Percentiles rank a stretch among this genome's conserved stretches.
phyloP scores from a whole-genome alignment of 345 rosid species.

The Erucastrum elatum region DNA sequence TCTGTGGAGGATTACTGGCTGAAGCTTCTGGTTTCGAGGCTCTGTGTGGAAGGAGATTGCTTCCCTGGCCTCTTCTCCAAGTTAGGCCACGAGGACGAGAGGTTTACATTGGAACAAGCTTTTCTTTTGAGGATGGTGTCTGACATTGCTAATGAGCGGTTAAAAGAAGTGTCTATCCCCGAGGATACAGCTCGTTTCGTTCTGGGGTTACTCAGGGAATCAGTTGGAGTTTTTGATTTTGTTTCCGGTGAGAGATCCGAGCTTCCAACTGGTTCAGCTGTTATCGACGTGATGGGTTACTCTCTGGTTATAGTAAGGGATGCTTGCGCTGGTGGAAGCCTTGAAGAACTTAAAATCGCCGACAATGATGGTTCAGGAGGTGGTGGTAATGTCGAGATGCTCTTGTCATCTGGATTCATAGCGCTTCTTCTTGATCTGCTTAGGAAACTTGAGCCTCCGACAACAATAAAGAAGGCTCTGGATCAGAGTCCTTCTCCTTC shows the following conservation, averaged over 20 bases:
- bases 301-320: slow-evolving; percentile 58
- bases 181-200: slow-evolving; percentile 38
- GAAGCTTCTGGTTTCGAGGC: slow-evolving; percentile 62
- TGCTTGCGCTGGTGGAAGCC: slow-evolving; percentile 52
- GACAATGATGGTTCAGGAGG: slow-evolving; percentile 15
- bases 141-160: slow-evolving; percentile 56
- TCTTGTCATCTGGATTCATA: slow-evolving; percentile 55
- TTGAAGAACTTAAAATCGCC: slow-evolving; percentile 32
- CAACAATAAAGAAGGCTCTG: slow-evolving; percentile 54
- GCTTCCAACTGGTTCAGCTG: slow-evolving; percentile 61
- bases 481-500: slow-evolving; percentile 41
- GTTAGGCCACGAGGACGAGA: slow-evolving; percentile 16
- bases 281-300: slow-evolving; percentile 60
- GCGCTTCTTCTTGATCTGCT: slow-evolving; percentile 45
- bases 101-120: slow-evolving; percentile 60
- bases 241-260: slow-evolving; percentile 42
- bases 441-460: slow-evolving; percentile 65
- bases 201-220: slow-evolving; percentile 47
- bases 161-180: slow-evolving; percentile 46
- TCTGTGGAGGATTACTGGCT: slow-evolving; percentile 72
- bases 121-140: slow-evolving; percentile 59
- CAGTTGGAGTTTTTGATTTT: slow-evolving; percentile 42
- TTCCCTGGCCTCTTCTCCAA: slow-evolving; percentile 52
- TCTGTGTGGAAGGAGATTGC: slow-evolving; percentile 57
- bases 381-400: slow-evolving; percentile 43